A percentile compares a stretch with the other conserved stretches of the same genome.
Evolutionary conservation across 2,329 filamentous ascomycete genomes (phyloP).

Genomic region (Exophiala spinifera): DNA sequence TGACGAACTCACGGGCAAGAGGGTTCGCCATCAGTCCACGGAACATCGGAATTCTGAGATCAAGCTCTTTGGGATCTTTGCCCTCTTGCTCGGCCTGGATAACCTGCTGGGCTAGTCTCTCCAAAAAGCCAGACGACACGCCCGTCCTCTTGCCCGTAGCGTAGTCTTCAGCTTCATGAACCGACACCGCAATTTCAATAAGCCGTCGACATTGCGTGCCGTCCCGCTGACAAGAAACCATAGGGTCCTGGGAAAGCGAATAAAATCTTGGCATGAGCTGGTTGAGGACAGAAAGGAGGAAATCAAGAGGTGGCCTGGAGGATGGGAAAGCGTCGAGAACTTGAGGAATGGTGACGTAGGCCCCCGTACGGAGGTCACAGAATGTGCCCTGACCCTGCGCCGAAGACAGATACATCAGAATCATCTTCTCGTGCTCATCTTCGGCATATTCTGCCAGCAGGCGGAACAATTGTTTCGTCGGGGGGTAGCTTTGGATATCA

Average conservation of each 20-base stretch:
- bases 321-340: constrained; percentile 90
- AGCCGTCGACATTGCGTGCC: constrained; percentile 73
- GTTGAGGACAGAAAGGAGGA: constrained; percentile 74
- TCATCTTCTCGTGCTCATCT: constrained; percentile 79
- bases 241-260: constrained; percentile 93
- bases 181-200: constrained; percentile 93
- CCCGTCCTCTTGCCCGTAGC: constrained; percentile 69
- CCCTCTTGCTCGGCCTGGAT: constrained; percentile 65
- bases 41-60: constrained; percentile 91
- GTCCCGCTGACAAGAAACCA: constrained; percentile 69
- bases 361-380: constrained; percentile 88
- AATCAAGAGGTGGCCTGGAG: constrained; percentile 79
- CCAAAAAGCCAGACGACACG: constrained; percentile 89
- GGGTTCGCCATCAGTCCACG: constrained; percentile 97
- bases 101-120: constrained; percentile 73
- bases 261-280: constrained; percentile 98
- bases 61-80: constrained; percentile 48
- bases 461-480: constrained; percentile 81
- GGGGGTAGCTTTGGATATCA: constrained; percentile 88
- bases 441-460: constrained; percentile 80
- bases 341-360: constrained; percentile 80
- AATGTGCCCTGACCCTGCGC: constrained; percentile 89
- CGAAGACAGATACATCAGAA: constrained; percentile 79
- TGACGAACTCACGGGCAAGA: constrained; percentile 83
- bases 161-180: constrained; percentile 86